Percentiles rank a stretch among this genome's conserved stretches.
Evolutionary conservation across 371 early-diverging fungal species (phyloP).

Genomic region (Apophysomyces trapeziformis): DNA sequence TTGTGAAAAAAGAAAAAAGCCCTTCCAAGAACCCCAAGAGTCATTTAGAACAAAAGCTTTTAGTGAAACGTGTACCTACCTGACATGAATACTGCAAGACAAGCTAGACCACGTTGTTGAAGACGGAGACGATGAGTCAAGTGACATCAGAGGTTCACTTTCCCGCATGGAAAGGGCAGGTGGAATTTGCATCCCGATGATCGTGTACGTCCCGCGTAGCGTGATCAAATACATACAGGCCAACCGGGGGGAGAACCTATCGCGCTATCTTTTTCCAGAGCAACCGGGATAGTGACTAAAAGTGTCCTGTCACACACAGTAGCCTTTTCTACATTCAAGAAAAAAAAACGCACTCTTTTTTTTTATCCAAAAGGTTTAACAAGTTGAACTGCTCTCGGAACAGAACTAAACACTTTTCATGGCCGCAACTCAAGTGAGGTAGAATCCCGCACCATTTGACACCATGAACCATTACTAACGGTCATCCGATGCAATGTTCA

Average conservation of each 20-base stretch:
- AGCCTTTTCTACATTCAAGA: background rate
- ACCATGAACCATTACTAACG: background rate
- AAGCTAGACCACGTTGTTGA: no score
- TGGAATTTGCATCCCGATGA: slow-evolving; percentile 8
- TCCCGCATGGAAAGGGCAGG: background rate
- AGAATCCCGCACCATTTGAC: background rate
- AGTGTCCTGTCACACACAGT: background rate
- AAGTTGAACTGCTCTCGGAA: slow-evolving; percentile 1
- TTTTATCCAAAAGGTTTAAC: background rate
- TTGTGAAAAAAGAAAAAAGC: background rate
- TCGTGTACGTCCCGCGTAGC: slow-evolving; percentile 11
- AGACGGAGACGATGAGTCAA: no score
- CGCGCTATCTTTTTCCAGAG: slow-evolving; percentile 4
- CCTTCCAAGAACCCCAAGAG: background rate
- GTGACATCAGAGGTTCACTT: background rate
- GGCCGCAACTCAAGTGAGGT: slow-evolving; percentile 12
- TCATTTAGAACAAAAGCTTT: background rate
- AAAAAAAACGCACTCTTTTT: background rate
- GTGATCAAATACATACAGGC: slow-evolving; percentile 10
- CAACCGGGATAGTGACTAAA: background rate
- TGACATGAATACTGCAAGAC: background rate
- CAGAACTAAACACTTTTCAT: background rate
- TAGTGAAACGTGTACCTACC: background rate
- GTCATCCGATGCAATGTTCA: slow-evolving; percentile 23
- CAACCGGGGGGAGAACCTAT: slow-evolving; percentile 1